Evolutionary conservation across 1,284 basidiomycete species (phyloP).

Genomic region (Cryptococcus wingfieldii): DNA sequence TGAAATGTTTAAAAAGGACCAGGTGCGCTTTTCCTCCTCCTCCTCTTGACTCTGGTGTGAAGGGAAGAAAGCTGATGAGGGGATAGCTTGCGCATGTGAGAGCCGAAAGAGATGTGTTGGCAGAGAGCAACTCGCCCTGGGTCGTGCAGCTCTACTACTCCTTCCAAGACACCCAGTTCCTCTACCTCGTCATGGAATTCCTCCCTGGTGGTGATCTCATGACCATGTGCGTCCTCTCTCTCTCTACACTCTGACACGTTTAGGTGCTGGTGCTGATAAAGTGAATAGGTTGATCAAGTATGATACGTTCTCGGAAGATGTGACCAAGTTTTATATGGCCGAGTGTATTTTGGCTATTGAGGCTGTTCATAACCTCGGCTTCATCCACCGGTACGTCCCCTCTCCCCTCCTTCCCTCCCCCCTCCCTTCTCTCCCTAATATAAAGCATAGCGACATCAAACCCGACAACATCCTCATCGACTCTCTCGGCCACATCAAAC

Average conservation of each 20-base stretch:
- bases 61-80: not conserved
- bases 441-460: constrained; percentile 74
- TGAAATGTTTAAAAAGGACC: constrained; percentile 99
- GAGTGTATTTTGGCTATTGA: constrained; percentile 97
- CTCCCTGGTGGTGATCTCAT: constrained; percentile 96
- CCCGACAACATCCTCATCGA: constrained; percentile 98
- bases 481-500: constrained; percentile 84
- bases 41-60: not conserved
- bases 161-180: constrained; percentile 92
- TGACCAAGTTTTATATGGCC: constrained; percentile 98
- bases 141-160: constrained; percentile 98
- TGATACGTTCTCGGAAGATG: constrained; percentile 97
- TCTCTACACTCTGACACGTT: not conserved
- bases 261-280: constrained; percentile 3
- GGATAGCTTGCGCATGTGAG: constrained; percentile 88
- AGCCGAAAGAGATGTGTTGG: constrained; percentile 96
- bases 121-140: constrained; percentile 94
- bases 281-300: constrained; percentile 92
- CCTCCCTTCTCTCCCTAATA: constrained; percentile 1
- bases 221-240: constrained; percentile 52
- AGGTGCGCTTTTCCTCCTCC: constrained; percentile 56
- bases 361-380: constrained; percentile 97
- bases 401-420: not conserved
- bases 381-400: constrained; percentile 82
- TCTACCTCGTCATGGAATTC: constrained; percentile 99